Base-by-base conservation (phyloP, 2,329 filamentous ascomycete genomes). In the Lachnellula arida region DNA sequence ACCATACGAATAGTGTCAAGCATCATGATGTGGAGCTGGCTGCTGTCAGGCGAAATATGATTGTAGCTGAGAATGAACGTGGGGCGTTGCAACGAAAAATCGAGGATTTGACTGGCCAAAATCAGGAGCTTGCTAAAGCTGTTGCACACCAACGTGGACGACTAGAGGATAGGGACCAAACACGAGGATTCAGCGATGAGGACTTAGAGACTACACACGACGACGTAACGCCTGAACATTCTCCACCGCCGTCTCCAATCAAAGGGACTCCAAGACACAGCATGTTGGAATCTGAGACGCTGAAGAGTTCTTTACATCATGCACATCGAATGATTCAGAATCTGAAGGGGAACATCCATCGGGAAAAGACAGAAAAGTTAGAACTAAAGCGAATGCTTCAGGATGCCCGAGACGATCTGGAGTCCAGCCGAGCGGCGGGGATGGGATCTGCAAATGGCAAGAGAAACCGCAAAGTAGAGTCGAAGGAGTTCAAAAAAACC, bases 301-400 rank as follows among this genome's bases (percentile, higher is more conserved):
- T 99, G 63, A 95, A 94, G 75, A 95, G 92, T 53, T 97, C 93
- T 25, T 80, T 97, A 28, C 87, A 91, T 63, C 94, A 99, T 71
- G 93, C 94, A 40, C 94, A 97, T 71, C 85, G 93, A 56, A 97
- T 96, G 75, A 97, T 99, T 57, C 93, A 97, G 71, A 96, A 91
- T 67, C 82, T 97, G 64, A 91, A 96, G 73, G 91, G 88, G 71
- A 96, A 92, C 67, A 89, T 97, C 47, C 93, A 99, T 72, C 88
- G 94, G 35, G 94, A 99, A 73, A 99, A 97, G 84, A 97, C 93
- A 0, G 94, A 99, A 73, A 99, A 97, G 78, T 82, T 97, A 28
- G 94, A 99, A 73, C 82, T 97, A 53, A 92, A 91, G 74, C 88
- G 93, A 57, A 90, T 99, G 81, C 82, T 97, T 32, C 93, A 97